Percentiles rank a stretch among this genome's conserved stretches.
These are phyloP conservation scores for Limnanthes douglasii DNA, from an alignment of 345 rosid species.

Conservation along the genomic window DNA sequence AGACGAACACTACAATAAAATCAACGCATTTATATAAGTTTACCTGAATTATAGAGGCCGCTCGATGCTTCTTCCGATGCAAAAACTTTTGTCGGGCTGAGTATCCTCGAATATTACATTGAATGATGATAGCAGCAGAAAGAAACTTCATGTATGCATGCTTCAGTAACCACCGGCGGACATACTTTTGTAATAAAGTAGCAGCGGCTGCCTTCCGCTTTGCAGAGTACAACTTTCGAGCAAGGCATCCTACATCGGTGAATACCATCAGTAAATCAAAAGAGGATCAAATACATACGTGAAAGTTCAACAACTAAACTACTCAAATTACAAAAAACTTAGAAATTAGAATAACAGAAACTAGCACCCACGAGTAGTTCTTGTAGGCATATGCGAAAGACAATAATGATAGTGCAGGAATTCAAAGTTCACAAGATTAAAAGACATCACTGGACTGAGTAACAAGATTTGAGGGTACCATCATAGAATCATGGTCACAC, in stretches of 20 bases:
- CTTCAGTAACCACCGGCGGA: conserved; percentile 44
- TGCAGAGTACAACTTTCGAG: conserved; percentile 35
- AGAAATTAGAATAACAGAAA: no score
- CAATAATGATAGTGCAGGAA: no score
- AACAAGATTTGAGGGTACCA: no score
- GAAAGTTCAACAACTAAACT: no score
- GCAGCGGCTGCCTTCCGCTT: conserved; percentile 65
- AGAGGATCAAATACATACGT: no score
- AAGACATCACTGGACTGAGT: no score
- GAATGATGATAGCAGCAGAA: conserved; percentile 41
- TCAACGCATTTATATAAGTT: background rate
- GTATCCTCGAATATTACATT: conserved; percentile 58
- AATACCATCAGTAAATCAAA: conserved; percentile 6
- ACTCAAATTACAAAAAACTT: no score
- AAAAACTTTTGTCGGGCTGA: conserved; percentile 40
- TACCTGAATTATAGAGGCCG: conserved; percentile 78
- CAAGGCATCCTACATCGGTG: conserved; percentile 57
- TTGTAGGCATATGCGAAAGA: no score
- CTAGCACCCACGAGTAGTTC: no score
- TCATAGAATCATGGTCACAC: no score
- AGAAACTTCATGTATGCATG: conserved; percentile 29
- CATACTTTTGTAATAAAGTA: conserved; percentile 47
- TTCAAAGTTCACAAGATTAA: no score
- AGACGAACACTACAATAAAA: conserved; percentile 4
- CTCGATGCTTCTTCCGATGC: conserved; percentile 41